Conservation (phyloP, 2,329 filamentous ascomycete species). For the Chaetomium globosum region DNA sequence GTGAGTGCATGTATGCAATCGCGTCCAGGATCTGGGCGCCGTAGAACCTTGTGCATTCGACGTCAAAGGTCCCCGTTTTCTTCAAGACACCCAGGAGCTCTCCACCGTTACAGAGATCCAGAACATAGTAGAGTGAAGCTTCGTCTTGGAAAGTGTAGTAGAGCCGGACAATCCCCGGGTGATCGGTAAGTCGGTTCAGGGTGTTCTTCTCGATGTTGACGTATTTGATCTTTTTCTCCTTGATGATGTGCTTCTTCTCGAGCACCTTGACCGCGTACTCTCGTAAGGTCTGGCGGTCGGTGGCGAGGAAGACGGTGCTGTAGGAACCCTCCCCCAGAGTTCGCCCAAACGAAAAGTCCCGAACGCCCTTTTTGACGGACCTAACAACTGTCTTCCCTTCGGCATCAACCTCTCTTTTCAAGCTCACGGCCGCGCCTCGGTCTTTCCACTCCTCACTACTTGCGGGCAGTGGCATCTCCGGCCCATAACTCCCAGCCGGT, state of each 20-base stretch:
- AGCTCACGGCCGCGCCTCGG: slow-evolving; percentile 81
- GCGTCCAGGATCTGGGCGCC: slow-evolving; percentile 94
- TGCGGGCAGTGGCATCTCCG: slow-evolving; percentile 49
- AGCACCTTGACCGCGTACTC: slow-evolving; percentile 98
- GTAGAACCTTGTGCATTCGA: slow-evolving; percentile 93
- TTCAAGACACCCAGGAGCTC: slow-evolving; percentile 92
- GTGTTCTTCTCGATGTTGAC: slow-evolving; percentile 99
- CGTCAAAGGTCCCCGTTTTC: slow-evolving; percentile 89
- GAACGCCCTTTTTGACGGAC: slow-evolving; percentile 93
- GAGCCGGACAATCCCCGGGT: slow-evolving; percentile 91
- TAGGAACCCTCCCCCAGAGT: slow-evolving; percentile 95
- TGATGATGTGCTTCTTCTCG: slow-evolving; percentile 98
- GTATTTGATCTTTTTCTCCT: slow-evolving; percentile 99
- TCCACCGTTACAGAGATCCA: slow-evolving; percentile 89
- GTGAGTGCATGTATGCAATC: slow-evolving; percentile 96
- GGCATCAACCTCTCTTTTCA: slow-evolving; percentile 81
- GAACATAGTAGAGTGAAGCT: slow-evolving; percentile 90
- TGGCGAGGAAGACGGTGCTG: slow-evolving; percentile 91
- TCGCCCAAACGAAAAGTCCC: slow-evolving; percentile 91
- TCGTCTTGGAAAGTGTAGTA: slow-evolving; percentile 99
- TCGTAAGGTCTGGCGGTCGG: slow-evolving; percentile 88
- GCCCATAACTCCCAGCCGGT: slow-evolving; percentile 40
- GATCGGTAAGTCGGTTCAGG: slow-evolving; percentile 90
- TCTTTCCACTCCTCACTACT: slow-evolving; percentile 96
- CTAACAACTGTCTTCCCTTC: slow-evolving; percentile 80